These are phyloP conservation scores for Kodamaea jinghongensis DNA, from an alignment of 805 yeast species.

Conservation along the genomic window DNA sequence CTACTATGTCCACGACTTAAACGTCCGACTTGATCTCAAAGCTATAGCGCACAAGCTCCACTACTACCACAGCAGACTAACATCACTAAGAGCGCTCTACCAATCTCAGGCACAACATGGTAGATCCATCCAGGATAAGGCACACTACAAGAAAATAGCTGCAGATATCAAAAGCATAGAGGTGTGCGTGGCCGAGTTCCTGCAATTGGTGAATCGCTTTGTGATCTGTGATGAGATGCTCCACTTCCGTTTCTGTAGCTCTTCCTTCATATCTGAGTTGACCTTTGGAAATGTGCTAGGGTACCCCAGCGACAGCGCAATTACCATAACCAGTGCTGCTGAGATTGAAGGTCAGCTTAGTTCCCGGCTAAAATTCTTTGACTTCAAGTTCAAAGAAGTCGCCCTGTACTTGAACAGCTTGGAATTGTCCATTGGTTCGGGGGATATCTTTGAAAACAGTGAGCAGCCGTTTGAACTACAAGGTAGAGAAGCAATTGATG, in stretches of 20 bases:
- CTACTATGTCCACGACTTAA: constrained; percentile 22
- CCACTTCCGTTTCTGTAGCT: constrained; percentile 3
- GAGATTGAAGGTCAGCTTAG: constrained; percentile 6
- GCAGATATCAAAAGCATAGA: constrained; percentile 3
- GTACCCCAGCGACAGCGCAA: not conserved
- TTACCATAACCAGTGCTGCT: constrained; percentile 4
- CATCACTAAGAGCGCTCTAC: not conserved
- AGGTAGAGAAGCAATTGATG: too few species aligned
- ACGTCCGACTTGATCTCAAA: constrained; percentile 10
- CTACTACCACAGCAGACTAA: constrained; percentile 10
- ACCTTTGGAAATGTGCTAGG: constrained; percentile 1
- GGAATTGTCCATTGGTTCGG: not conserved
- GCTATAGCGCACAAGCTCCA: constrained; percentile 11
- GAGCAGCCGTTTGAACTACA: too few species aligned
- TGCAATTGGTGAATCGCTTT: constrained; percentile 1
- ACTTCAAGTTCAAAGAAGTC: constrained; percentile 14
- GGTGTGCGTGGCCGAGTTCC: not conserved
- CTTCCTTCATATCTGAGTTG: not conserved
- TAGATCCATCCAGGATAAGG: not conserved
- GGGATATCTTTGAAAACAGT: not conserved
- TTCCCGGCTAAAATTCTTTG: constrained; percentile 10
- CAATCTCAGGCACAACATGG: not conserved
- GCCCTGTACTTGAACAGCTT: constrained; percentile 6
- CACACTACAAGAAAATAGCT: not conserved
- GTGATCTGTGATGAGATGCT: constrained; percentile 5